Conservation (phyloP, 2,329 filamentous ascomycete species). For the Sordariomycetes sp. region DNA sequence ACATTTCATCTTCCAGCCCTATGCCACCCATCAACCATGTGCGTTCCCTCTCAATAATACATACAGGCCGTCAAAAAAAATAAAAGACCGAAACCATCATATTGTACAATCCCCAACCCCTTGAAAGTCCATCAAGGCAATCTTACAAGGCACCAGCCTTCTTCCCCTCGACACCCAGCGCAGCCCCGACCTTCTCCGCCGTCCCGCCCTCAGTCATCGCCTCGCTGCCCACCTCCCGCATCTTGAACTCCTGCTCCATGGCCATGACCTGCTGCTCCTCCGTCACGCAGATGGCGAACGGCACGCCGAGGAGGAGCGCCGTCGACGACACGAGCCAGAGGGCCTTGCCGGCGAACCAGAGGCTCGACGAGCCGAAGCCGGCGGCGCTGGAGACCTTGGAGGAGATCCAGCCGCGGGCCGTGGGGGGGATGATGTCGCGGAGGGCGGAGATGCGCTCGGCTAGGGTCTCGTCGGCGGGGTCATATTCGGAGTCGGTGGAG, state of each 20-base stretch:
- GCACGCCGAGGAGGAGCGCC: constrained; percentile 79
- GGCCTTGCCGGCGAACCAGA: constrained; percentile 68
- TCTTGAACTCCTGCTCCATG: constrained; percentile 95
- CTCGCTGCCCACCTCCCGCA: constrained; percentile 84
- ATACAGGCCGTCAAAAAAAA: constrained; percentile 1
- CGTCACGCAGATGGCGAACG: constrained; percentile 81
- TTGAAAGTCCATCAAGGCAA: neutral
- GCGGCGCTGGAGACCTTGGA: constrained; percentile 44
- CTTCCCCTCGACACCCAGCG: constrained; percentile 30
- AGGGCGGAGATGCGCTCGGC: constrained; percentile 59
- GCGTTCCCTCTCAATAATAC: neutral
- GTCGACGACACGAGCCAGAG: constrained; percentile 87
- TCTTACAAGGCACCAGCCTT: constrained; percentile 35
- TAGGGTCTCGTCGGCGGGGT: constrained; percentile 43
- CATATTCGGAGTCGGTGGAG: constrained; percentile 65
- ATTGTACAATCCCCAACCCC: neutral
- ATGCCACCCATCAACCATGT: neutral
- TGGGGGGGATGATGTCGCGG: constrained; percentile 63
- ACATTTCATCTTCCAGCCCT: neutral
- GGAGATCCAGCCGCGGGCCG: constrained; percentile 54
- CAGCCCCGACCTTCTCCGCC: constrained; percentile 32
- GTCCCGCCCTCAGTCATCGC: constrained; percentile 27
- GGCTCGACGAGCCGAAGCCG: constrained; percentile 32
- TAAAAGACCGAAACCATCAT: neutral
- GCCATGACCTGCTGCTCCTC: constrained; percentile 96